Base-by-base conservation (phyloP, 106 monocot species). In the Allium sativum region DNA sequence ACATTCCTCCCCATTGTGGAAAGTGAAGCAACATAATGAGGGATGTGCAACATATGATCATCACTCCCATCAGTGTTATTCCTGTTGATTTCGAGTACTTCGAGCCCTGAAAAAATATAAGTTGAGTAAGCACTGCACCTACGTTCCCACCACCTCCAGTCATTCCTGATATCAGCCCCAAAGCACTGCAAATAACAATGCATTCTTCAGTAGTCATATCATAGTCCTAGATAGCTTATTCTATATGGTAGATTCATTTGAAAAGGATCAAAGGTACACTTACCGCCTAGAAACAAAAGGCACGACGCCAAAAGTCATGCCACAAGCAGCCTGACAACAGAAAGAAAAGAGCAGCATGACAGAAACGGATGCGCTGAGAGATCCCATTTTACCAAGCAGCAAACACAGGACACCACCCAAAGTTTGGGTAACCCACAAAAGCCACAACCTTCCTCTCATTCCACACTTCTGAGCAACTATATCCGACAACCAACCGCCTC, bases 371-470 rank as follows among this genome's bases (percentile, higher is more conserved):
- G 48, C 21, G 21, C 20, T 62, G 18, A 90, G 76, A 0, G 72
- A 67, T 3, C 63, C 44, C 54, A 75, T 66, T 54, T 5, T 22
- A 14, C 90, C 94, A 13, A 95, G 73, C 18, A 71, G 1, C 10
- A 95, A 48, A 69, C 94, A 95, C 18, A 95, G 54, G 7, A 87
- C 51, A 0, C 94, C 94, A 0, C 86, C 81, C 1, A 87, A 0
- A 44, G 45, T 86, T 81, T 95, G 94, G 41, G 84, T 79, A 1
- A 59, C 9, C 90, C 94, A 95, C 62, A 90, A 55, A 0, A 75
- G 76, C 94, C 90, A 95, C 42, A 95, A 65, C 81, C 94, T 81
- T 15, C 94, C 94, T 56, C 90, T 76, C 94, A 95, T 95, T 12
- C 90, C 94, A 44, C 55, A 77, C 75, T 58, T 67, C 21, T 8